These are phyloP conservation scores for Penicillium aurantiogriseum DNA, from an alignment of 2,329 filamentous ascomycete genomes.

Conservation along the genomic window DNA sequence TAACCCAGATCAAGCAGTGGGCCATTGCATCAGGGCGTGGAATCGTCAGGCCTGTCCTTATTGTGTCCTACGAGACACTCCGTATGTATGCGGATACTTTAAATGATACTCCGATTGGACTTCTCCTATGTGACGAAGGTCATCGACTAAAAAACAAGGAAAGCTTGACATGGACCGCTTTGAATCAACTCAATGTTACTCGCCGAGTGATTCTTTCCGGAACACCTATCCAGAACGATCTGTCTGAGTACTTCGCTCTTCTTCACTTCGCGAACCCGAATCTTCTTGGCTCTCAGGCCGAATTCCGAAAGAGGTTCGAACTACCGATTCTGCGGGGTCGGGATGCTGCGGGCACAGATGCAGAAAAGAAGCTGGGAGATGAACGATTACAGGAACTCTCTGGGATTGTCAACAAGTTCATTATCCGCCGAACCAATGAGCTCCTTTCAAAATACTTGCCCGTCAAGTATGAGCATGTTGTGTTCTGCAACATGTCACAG, in stretches of 20 bases:
- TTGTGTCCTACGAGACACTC: constrained; percentile 95
- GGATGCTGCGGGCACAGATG: constrained; percentile 83
- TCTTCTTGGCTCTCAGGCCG: constrained; percentile 79
- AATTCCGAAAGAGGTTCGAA: constrained; percentile 93
- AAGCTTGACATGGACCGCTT: constrained; percentile 86
- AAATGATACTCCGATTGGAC: constrained; percentile 82
- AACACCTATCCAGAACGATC: constrained; percentile 95
- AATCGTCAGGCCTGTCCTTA: constrained; percentile 88
- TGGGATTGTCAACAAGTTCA: constrained; percentile 90
- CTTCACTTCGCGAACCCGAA: constrained; percentile 96
- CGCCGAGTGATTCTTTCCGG: constrained; percentile 92
- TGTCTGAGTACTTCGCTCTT: constrained; percentile 96
- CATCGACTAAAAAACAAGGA: constrained; percentile 96
- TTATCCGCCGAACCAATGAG: constrained; percentile 96
- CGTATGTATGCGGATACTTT: constrained; percentile 88
- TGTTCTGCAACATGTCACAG: constrained; percentile 91
- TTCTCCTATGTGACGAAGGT: constrained; percentile 94
- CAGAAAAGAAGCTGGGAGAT: constrained; percentile 77
- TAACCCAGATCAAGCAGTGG: constrained; percentile 88
- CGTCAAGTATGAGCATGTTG: constrained; percentile 98
- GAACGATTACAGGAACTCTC: constrained; percentile 79
- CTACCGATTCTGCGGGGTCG: constrained; percentile 87
- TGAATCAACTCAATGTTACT: constrained; percentile 87
- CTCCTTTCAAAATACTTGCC: constrained; percentile 96
- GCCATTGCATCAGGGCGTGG: constrained; percentile 85